These are phyloP conservation scores for Fistulinella staudtii DNA, from an alignment of 1,284 basidiomycete species.

Conservation along the genomic window DNA sequence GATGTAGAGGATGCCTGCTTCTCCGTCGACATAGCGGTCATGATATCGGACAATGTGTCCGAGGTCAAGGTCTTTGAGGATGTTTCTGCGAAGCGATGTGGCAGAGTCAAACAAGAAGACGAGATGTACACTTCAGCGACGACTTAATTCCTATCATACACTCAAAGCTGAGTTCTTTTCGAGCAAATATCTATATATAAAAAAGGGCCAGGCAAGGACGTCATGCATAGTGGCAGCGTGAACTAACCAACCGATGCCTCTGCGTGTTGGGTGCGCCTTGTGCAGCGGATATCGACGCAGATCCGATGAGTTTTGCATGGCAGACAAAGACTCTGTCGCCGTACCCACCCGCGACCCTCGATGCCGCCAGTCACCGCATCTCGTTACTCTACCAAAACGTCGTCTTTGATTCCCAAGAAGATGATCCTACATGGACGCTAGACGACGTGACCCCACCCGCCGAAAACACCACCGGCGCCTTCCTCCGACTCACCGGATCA, in stretches of 20 bases:
- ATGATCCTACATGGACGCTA: too few relatives aligned
- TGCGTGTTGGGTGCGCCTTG: too few relatives aligned
- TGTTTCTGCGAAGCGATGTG: too few relatives aligned
- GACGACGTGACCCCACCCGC: too few relatives aligned
- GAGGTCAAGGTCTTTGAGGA: conserved; percentile 91
- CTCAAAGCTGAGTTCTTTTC: conserved; percentile 95
- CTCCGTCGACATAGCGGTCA: conserved; percentile 87
- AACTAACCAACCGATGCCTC: too few relatives aligned
- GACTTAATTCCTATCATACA: conserved; percentile 92
- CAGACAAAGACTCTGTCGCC: conserved; percentile 33
- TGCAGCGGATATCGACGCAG: conserved; percentile 65
- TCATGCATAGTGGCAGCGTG: conserved; percentile 5
- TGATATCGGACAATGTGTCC: conserved; percentile 95
- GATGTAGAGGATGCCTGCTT: conserved; percentile 89
- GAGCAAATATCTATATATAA: conserved; percentile 69
- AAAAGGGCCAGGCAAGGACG: neutral
- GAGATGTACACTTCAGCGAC: conserved; percentile 88
- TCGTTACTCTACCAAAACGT: conserved; percentile 63
- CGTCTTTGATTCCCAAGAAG: conserved; percentile 60
- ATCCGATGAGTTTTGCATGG: conserved; percentile 37
- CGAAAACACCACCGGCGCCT: too few relatives aligned
- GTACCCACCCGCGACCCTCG: conserved; percentile 49
- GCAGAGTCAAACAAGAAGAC: too few relatives aligned
- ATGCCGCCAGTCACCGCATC: conserved; percentile 58
- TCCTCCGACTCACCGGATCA: too few relatives aligned